These are phyloP conservation scores for Solanum commersonii DNA, from an alignment of 257 asterid genomes.

Conservation along the genomic window DNA sequence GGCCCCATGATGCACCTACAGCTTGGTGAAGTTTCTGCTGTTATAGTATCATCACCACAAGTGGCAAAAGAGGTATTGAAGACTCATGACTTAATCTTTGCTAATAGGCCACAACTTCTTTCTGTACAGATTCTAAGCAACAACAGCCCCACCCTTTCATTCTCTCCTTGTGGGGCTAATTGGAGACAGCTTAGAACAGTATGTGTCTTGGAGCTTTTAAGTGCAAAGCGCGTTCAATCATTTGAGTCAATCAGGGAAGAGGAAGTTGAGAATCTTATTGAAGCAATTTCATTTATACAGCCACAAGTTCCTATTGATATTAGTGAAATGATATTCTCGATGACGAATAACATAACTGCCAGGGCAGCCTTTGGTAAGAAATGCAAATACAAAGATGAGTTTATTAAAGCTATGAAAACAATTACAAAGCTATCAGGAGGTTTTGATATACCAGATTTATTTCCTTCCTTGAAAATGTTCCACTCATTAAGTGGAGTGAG, in stretches of 20 bases:
- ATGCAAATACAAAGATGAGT: background rate
- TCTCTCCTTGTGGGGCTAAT: background rate
- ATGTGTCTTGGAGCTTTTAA: background rate
- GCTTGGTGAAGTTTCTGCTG: background rate
- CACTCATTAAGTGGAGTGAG: background rate
- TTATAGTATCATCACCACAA: background rate
- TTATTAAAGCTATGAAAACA: background rate
- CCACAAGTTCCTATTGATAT: background rate
- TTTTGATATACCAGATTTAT: background rate
- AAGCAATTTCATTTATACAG: background rate
- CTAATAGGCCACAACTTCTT: background rate
- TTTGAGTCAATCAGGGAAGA: background rate
- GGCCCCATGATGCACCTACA: background rate
- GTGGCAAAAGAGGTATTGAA: background rate
- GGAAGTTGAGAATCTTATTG: background rate
- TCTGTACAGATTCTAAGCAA: background rate
- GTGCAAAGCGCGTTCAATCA: background rate
- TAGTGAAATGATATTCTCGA: background rate
- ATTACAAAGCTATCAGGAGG: background rate
- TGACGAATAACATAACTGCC: background rate
- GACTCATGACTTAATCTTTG: background rate
- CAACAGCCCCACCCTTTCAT: background rate
- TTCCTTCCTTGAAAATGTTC: background rate
- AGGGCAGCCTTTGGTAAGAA: background rate
- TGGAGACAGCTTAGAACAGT: background rate